Percentiles rank a stretch among this genome's conserved stretches.
Conservation (phyloP, 2,329 filamentous ascomycete species). For the Onygenales sp. region DNA sequence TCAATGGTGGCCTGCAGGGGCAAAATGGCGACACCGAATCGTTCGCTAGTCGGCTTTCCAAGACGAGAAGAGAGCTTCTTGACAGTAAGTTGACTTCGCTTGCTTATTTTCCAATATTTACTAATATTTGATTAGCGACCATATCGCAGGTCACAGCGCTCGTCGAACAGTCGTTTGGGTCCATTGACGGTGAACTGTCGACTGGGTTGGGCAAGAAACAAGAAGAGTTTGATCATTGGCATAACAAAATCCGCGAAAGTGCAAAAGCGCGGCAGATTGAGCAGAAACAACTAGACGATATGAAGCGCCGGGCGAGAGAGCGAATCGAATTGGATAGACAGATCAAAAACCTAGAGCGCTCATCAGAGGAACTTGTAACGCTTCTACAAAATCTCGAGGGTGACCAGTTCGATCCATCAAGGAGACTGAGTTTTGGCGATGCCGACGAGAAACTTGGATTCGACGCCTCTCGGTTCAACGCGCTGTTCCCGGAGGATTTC, state of each 20-base stretch:
- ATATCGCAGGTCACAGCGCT: constrained; percentile 42
- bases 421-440: constrained; percentile 38
- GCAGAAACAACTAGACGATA: constrained; percentile 59
- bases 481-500: constrained; percentile 28
- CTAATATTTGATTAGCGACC: constrained; percentile 29
- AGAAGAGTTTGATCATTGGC: constrained; percentile 69
- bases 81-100: constrained; percentile 25
- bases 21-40: constrained; percentile 38
- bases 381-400: constrained; percentile 40
- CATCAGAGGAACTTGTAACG: constrained; percentile 60
- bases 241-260: constrained; percentile 68
- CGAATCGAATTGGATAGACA: constrained; percentile 58
- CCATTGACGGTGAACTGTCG: constrained; percentile 70
- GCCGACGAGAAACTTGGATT: constrained; percentile 35
- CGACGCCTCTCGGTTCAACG: constrained; percentile 25
- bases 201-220: constrained; percentile 77
- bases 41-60: constrained; percentile 34
- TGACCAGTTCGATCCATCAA: constrained; percentile 36
- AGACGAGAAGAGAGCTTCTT: constrained; percentile 37
- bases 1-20: constrained; percentile 33
- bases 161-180: constrained; percentile 71
- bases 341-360: constrained; percentile 67
- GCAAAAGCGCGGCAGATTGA: constrained; percentile 71
- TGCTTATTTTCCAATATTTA: constrained; percentile 11
- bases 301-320: constrained; percentile 57